Evolutionary conservation across 2,329 filamentous ascomycete genomes (phyloP).

Genomic region (Cordyceps fumosorosea): DNA sequence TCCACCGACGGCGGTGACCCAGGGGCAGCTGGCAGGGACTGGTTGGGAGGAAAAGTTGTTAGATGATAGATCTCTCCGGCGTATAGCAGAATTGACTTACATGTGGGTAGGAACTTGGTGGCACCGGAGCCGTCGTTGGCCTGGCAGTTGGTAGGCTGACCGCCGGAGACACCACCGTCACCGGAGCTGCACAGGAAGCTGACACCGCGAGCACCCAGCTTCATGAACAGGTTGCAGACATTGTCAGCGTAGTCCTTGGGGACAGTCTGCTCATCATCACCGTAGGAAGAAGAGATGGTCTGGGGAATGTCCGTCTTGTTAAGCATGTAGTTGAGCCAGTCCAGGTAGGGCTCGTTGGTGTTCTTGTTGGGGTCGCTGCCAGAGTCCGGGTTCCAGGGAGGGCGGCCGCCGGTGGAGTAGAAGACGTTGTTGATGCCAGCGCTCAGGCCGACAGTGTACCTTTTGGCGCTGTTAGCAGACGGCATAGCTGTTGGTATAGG

Average conservation of each 20-base stretch:
- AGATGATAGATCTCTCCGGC: background rate
- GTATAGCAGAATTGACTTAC: background rate
- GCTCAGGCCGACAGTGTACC: constrained; percentile 5
- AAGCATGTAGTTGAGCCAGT: constrained; percentile 11
- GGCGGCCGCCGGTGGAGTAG: constrained; percentile 8
- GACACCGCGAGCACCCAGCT: constrained; percentile 12
- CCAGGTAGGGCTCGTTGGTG: constrained; percentile 12
- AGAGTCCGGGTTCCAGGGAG: constrained; percentile 2
- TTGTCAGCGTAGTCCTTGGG: constrained; percentile 8
- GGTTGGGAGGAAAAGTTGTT: background rate
- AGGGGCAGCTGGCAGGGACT: constrained; percentile 11
- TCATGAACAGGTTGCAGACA: constrained; percentile 13
- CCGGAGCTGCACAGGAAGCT: constrained; percentile 8
- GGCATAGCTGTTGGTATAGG: background rate
- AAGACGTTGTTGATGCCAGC: constrained; percentile 10
- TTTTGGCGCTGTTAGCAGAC: background rate
- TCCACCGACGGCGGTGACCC: constrained; percentile 11
- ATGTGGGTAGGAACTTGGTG: background rate
- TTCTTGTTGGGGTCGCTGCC: constrained; percentile 10
- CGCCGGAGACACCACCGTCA: constrained; percentile 5
- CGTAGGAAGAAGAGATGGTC: constrained; percentile 12
- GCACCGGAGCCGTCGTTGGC: constrained; percentile 14
- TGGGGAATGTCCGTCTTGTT: constrained; percentile 1
- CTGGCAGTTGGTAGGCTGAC: background rate
- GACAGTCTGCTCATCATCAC: constrained; percentile 8